A percentile compares a stretch with the other conserved stretches of the same genome.
These are phyloP conservation scores for Periconia digitata DNA, from an alignment of 2,329 filamentous ascomycete genomes.

Conservation along the genomic window DNA sequence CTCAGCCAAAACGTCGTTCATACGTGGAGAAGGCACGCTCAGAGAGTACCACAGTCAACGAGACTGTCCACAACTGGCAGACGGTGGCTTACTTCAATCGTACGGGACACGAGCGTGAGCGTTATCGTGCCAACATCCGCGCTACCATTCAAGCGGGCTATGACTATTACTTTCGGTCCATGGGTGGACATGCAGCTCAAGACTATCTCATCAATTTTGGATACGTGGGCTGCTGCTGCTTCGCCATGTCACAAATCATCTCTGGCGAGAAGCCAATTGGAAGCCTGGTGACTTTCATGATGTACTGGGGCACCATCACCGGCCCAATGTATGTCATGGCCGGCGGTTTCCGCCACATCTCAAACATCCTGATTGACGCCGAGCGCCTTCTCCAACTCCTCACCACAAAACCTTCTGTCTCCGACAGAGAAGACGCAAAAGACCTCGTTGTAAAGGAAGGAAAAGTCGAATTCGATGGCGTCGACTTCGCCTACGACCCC, in stretches of 20 bases:
- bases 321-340: constrained; percentile 54
- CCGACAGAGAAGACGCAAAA: constrained; percentile 42
- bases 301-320: constrained; percentile 61
- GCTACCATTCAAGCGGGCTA: constrained; percentile 40
- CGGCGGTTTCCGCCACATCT: constrained; percentile 52
- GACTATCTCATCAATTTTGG: constrained; percentile 52
- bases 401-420: constrained; percentile 59
- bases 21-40: constrained; percentile 50
- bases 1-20: constrained; percentile 42
- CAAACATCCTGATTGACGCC: constrained; percentile 62
- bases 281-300: constrained; percentile 64
- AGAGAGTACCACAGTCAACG: constrained; percentile 58
- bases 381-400: constrained; percentile 63
- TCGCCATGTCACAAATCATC: constrained; percentile 58
- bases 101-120: constrained; percentile 54
- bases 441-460: constrained; percentile 51
- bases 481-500: constrained; percentile 59
- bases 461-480: constrained; percentile 56
- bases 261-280: constrained; percentile 56
- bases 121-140: constrained; percentile 49
- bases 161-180: constrained; percentile 33
- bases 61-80: constrained; percentile 62
- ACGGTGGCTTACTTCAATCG: constrained; percentile 64
- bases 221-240: constrained; percentile 52
- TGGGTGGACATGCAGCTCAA: constrained; percentile 45